Percentiles rank a stretch among this genome's conserved stretches.
Conservation (phyloP, 805 yeast species). For the Yarrowia alimentaria region DNA sequence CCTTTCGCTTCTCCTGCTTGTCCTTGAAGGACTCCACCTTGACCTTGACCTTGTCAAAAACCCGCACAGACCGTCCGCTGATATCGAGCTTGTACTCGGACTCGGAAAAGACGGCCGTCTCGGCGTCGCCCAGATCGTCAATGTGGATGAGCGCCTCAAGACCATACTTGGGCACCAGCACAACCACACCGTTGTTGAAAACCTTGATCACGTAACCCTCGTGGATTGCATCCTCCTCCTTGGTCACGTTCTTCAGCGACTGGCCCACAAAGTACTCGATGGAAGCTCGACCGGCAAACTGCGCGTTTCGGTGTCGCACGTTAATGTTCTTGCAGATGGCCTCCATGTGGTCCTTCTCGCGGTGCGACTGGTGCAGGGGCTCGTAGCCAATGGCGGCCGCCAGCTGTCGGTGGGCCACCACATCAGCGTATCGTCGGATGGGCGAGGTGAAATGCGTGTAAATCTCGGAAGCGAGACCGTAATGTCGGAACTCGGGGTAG, state of each 20-base stretch:
- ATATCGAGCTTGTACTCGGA: slow-evolving; percentile 69
- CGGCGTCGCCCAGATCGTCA: slow-evolving; percentile 67
- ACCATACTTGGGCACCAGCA: slow-evolving; percentile 92
- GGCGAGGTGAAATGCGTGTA: slow-evolving; percentile 99
- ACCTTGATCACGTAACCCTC: slow-evolving; percentile 91
- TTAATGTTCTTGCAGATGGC: slow-evolving; percentile 83
- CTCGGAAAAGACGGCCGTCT: slow-evolving; percentile 65
- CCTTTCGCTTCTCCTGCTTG: slow-evolving; percentile 85
- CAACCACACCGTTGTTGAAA: slow-evolving; percentile 91
- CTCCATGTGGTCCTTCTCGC: slow-evolving; percentile 90
- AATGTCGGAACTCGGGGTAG: slow-evolving; percentile 89
- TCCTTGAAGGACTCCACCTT: slow-evolving; percentile 79
- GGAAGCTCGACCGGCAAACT: slow-evolving; percentile 97
- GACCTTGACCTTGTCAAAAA: slow-evolving; percentile 84
- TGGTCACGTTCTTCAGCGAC: slow-evolving; percentile 57
- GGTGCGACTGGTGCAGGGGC: slow-evolving; percentile 70
- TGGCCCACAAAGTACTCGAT: slow-evolving; percentile 98
- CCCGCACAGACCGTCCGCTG: slow-evolving; percentile 51
- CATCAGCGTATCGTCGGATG: slow-evolving; percentile 95
- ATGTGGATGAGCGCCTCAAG: slow-evolving; percentile 88
- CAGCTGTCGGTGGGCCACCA: slow-evolving; percentile 93
- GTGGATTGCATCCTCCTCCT: slow-evolving; percentile 71
- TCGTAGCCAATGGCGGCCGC: slow-evolving; percentile 99
- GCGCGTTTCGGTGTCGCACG: slow-evolving; percentile 94
- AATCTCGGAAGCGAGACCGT: slow-evolving; percentile 95